Conservation (phyloP, 352 stramenopile genomes). For the Phytophthora rubi region DNA sequence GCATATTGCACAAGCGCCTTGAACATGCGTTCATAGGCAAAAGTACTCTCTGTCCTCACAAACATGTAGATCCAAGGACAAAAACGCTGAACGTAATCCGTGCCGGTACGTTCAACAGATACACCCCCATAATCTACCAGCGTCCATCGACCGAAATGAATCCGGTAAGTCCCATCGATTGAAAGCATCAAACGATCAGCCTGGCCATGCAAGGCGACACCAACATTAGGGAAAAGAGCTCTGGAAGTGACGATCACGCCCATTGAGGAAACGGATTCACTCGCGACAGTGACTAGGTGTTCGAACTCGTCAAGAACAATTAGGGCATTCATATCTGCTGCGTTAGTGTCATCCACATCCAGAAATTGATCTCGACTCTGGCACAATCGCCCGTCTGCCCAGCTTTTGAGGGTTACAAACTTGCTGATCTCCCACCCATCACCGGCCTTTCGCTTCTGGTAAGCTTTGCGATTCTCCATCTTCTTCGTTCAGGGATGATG, state of each 20-base stretch:
- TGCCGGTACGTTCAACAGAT: background rate
- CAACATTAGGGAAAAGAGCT: slow-evolving; percentile 6
- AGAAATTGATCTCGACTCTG: background rate
- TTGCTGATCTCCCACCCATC: slow-evolving; percentile 10
- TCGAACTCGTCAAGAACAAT: slow-evolving; percentile 14
- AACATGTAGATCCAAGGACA: slow-evolving; percentile 22
- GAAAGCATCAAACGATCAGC: background rate
- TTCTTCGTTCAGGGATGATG: slow-evolving; percentile 1
- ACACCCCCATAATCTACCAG: slow-evolving; percentile 14
- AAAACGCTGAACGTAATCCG: slow-evolving; percentile 8
- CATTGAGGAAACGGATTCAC: background rate
- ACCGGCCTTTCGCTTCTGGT: background rate
- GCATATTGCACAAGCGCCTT: background rate
- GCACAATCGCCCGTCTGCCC: background rate
- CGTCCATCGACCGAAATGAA: slow-evolving; percentile 12
- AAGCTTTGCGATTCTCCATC: slow-evolving; percentile 15
- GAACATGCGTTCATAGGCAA: slow-evolving; percentile 9
- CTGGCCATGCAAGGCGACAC: background rate
- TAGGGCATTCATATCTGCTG: slow-evolving; percentile 3
- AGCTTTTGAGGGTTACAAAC: slow-evolving; percentile 7
- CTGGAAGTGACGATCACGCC: slow-evolving; percentile 4
- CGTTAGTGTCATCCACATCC: background rate
- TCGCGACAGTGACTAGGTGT: slow-evolving; percentile 3
- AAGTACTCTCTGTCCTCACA: background rate
- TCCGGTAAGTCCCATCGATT: slow-evolving; percentile 9